A percentile compares a stretch with the other conserved stretches of the same genome.
phyloP scores from a whole-genome alignment of 306 rosid genomes.

The Cyamopsis tetragonoloba region DNA sequence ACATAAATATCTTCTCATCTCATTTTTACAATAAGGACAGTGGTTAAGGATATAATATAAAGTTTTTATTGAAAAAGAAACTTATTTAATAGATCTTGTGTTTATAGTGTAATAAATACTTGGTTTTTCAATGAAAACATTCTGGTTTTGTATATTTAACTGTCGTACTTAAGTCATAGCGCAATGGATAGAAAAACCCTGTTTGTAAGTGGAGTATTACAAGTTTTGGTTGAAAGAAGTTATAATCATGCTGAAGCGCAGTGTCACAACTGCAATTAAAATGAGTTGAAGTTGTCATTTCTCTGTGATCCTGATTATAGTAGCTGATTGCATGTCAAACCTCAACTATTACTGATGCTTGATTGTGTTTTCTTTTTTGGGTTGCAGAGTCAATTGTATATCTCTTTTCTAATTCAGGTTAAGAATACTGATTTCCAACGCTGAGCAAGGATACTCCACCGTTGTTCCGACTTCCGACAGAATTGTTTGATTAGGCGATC shows the following conservation, averaged over 20 bases:
- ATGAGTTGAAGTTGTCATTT: background rate
- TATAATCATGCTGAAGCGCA: background rate
- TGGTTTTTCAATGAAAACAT: no score
- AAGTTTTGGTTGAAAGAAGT: background rate
- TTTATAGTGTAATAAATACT: no score
- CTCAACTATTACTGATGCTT: conserved; percentile 28
- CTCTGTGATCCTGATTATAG: background rate
- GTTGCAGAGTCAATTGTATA: conserved; percentile 66
- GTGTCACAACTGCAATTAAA: background rate
- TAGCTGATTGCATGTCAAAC: conserved; percentile 7
- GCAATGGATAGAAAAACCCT: no score
- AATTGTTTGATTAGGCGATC: conserved; percentile 42
- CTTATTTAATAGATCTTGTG: no score
- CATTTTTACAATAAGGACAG: no score
- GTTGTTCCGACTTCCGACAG: conserved; percentile 31
- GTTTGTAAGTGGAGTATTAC: background rate
- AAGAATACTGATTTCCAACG: conserved; percentile 48
- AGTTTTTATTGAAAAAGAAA: no score
- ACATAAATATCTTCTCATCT: background rate
- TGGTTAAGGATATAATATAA: no score
- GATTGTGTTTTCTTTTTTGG: conserved; percentile 26
- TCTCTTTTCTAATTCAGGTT: conserved; percentile 46
- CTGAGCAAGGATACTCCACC: conserved; percentile 46
- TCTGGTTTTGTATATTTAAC: no score
- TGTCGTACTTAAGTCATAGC: no score